Evolutionary conservation across 192 early-diverging fungal genomes (phyloP), one percentile per base, ranked within the genome.

Genomic region (Spizellomyces sp.): DNA sequence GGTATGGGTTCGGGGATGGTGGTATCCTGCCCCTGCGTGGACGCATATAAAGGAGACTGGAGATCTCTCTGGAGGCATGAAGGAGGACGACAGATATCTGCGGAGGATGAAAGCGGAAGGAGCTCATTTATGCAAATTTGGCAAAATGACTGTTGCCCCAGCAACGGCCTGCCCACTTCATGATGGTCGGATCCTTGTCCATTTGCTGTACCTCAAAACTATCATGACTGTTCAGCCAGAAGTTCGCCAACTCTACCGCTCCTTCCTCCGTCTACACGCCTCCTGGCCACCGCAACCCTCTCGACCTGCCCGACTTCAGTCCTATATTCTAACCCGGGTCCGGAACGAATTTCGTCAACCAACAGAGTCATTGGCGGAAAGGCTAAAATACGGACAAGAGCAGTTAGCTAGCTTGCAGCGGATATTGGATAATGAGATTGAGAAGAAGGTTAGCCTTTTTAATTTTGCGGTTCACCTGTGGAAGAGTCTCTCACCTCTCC

Each of bases 21-120:
- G 78, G 45, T 50, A 63, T 10, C 81, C 81, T 41, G 81, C 81
- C n/a, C 81, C 81, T 21, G 79, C 71, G 63, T 83, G 79, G 7
- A 83, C 75, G 22, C 68, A 69, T 46, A 80, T 50, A 8, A 78
- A 69, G 2, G 74, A 36, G 27, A 36, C 27, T 36, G 27, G 27
- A 36, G 27, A 36, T 36, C 27, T 36, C 1, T 36, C 27, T 36
- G 27, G 27, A 36, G 27, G 27, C 27, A 36, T 36, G 27, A 36
- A 3, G 27, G 27, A 36, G 27, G 27, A n/a, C n/a, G n/a, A n/a
- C n/a, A n/a, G n/a, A 36, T 36, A 36, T 36, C 27, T 36, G 27
- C 27, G 3, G 27, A 36, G 27, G 27, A 3, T 36, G 27, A 36
- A 36, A 36, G 27, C 27, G 3, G 1, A 3, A 36, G 1, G 3